Conservation (phyloP, 495 filamentous ascomycete species). For the Lentithecium fluviatile region DNA sequence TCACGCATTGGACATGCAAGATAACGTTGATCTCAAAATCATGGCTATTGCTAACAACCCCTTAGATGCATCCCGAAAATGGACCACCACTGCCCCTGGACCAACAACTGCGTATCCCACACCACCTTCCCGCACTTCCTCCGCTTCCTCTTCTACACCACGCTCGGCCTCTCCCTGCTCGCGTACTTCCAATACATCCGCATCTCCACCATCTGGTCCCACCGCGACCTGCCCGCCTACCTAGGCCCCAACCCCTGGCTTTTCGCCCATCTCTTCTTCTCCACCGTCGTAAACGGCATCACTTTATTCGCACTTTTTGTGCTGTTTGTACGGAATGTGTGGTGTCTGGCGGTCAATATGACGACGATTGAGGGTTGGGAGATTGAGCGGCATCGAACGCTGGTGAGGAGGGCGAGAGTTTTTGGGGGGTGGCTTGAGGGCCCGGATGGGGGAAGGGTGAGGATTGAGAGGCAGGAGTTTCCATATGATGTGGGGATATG, state of each 20-base stretch:
- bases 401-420: conserved; percentile 60
- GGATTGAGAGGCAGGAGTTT: conserved; percentile 70
- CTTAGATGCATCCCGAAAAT: conserved; percentile 86
- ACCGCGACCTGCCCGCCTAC: conserved; percentile 72
- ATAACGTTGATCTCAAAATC: neutral
- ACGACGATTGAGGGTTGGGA: conserved; percentile 96
- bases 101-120: conserved; percentile 86
- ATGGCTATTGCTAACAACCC: conserved; percentile 5
- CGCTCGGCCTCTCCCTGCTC: conserved; percentile 64
- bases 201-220: conserved; percentile 61
- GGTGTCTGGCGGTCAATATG: conserved; percentile 58
- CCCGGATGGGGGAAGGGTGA: conserved; percentile 57
- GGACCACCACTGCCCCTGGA: conserved; percentile 99
- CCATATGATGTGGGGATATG: conserved; percentile 91
- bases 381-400: conserved; percentile 77
- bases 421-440: conserved; percentile 60
- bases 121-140: conserved; percentile 87
- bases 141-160: conserved; percentile 80
- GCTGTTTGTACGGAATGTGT: conserved; percentile 61
- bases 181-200: conserved; percentile 60
- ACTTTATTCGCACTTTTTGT: conserved; percentile 66
- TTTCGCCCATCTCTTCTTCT: conserved; percentile 64
- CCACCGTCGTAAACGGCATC: conserved; percentile 59
- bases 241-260: conserved; percentile 68
- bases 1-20: too few species aligned